Evolutionary conservation across 371 early-diverging fungal genomes (phyloP), one percentile per base, ranked within the genome.

Genomic region (Rhizopus arrhizus): DNA sequence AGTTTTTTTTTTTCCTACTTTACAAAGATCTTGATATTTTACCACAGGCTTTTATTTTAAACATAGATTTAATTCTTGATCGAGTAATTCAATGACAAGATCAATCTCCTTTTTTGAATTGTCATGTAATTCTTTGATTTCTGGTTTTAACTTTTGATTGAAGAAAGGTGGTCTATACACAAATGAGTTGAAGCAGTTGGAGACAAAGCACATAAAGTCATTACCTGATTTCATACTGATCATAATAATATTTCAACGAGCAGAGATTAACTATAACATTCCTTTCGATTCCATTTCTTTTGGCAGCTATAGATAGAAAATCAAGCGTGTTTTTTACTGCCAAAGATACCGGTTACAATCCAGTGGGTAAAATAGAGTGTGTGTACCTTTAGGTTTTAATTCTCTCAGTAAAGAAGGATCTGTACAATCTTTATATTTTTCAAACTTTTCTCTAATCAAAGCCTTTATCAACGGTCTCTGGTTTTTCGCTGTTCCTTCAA

Each of bases 361-460:
- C 29, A 29, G 0, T 9, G 16, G 34, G 15, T 10, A 53, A 42
- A 7, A 40, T 38, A 0, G 3, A 35, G 15, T n/a, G 0, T 28
- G 7, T 10, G 10, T 53, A 56, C 53, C 57, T 54, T 58, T 61
- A 32, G 45, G 31, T 29, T 66, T 47, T 47, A 66, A 49, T 33
- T 53, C 54, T 15, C 15, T 22, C 28, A 48, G 15, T 29, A 8
- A 28, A 9, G 48, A 3, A 12, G 61, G 42, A 56, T 70, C 71
- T 13, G 11, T 32, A n/a, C 49, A 35, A 48, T 57, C 33, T 9
- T 11, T 32, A 16, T 64, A 22, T n/a, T 54, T 60, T 29, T 61
- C 46, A 49, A 70, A 67, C n/a, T 58, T 59, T 48, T 64, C 54
- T 41, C 71, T 59, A 33, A 70, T 70, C 40, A 67, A 47, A 7